Evolutionary conservation across 768 basidiomycete genomes (phyloP), one percentile per base, ranked within the genome.

Genomic region (Auriscalpium vulgare): DNA sequence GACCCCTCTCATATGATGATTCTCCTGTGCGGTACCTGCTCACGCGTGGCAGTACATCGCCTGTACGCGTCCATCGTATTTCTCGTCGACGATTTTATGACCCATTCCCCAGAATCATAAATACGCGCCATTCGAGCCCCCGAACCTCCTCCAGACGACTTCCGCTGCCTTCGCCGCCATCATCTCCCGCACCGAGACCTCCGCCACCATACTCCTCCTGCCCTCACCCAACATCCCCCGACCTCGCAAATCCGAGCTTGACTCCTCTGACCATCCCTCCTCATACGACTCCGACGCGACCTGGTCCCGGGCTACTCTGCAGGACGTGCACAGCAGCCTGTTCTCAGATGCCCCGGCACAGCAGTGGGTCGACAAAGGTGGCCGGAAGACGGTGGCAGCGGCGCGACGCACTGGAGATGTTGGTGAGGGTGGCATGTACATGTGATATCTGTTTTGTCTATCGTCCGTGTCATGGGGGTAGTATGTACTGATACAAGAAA

Each of bases 121-220:
- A 35, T 35, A 53, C 19, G 19, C 50, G 37, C 59, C 58, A 3
- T 65, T 66, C 55, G 37, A 37, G 1, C 61, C 66, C 19, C 66
- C 66, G 19, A 67, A 67, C 51, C 59, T 67, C 47, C 51, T 66
- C 14, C 65, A 67, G 37, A 47, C 59, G 5, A 65, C 61, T 19
- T 55, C 59, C 37, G 65, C 66, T 1, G 54, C 66, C 23, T 65
- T 66, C 46, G 50, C 57, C n/a, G 56, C 63, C 36, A 46, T 64
- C 45, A 44, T 59, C 1, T 51, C 57, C 3, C 54, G 63, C 16
- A 16, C 17, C 8, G 29, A 16, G 3, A 44, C 52, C 44, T 17
- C 16, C n/a, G 37, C 48, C n/a, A 54, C 54, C 35, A 57, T 54
- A 5, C 50, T 58, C 50, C 47, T 65, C 17, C 45, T 65, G 3